Base-by-base conservation (phyloP, 1,139 yeast species). In the Petasospora rhodanensis region DNA sequence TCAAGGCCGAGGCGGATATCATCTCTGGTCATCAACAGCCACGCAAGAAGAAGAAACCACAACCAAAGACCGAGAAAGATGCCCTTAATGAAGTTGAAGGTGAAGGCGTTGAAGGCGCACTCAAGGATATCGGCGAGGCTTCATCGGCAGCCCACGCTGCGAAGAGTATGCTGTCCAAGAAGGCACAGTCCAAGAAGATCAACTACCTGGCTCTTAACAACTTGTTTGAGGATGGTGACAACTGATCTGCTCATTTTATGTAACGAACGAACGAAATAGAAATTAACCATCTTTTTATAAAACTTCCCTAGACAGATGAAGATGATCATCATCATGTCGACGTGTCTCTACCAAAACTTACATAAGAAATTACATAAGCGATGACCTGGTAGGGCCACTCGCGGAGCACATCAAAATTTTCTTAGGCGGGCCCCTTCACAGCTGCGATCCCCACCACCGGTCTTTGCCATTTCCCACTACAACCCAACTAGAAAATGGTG, bases 1-100 rank as follows among this genome's bases (percentile, higher is more conserved):
- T 89, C 44, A 85, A 89, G 53, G 72, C 73, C 33, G 95, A 89
- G 53, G 93, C 96, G 0, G 98, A 93, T 61, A 77, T 75, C 40
- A 66, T 80, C 26, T 78, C 87, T 0, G 93, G 93, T 5, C 83
- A 81, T 50, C 76, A 83, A 1, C 66, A 59, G 43, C 65, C 57
- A 24, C 52, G 47, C 13, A 59, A 63, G 50, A 64, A 55, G 49
- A 59, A 57, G 35, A 54, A 49, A 37, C 45, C 48, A 24, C 31
- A 26, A 8, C 59, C 61, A 9, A 58, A 59, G 42, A 47, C 46
- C 10, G 56, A 45, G 33, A 32, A 18, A 4, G 54, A 49, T 13
- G 51, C 49, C 2, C 28, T 51, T 6, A 46, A 40, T 13, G 61
- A 56, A 8, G 4, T 44, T 5, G 62, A 55, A 24, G 50, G 45